phyloP scores from a whole-genome alignment of 495 filamentous ascomycete species.

The Annulohypoxylon bovei region DNA sequence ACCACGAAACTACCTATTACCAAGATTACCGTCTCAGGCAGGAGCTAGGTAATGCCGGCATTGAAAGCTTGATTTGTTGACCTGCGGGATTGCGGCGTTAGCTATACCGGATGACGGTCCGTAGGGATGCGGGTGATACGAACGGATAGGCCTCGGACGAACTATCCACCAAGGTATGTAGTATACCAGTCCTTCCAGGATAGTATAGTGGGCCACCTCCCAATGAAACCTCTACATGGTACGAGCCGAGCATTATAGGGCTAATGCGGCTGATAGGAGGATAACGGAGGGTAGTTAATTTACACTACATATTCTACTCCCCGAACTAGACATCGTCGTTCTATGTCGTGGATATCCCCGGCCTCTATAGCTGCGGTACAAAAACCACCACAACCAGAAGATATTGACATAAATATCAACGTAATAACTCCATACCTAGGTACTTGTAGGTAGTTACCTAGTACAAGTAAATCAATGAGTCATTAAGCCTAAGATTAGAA shows the following conservation, averaged over 20 bases:
- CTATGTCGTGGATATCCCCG: background rate
- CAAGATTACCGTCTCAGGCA: background rate
- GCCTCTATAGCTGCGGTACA: no score
- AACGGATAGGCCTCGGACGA: background rate
- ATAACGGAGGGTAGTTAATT: background rate
- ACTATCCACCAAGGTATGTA: background rate
- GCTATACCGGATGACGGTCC: background rate
- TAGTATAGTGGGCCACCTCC: background rate
- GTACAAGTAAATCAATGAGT: background rate
- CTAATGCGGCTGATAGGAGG: background rate
- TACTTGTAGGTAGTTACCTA: no score
- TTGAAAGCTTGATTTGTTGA: background rate
- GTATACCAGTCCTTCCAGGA: background rate
- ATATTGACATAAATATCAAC: no score
- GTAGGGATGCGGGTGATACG: background rate
- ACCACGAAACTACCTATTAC: background rate
- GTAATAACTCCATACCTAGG: no score
- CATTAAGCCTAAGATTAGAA: background rate
- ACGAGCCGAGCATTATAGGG: background rate
- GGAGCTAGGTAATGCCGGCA: background rate
- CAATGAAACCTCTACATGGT: background rate
- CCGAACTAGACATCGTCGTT: background rate
- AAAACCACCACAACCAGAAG: no score
- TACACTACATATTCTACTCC: background rate
- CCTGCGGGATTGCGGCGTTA: background rate